These are phyloP conservation scores for Rubia yunnanensis DNA, from an alignment of 257 asterid genomes.

Conservation along the genomic window DNA sequence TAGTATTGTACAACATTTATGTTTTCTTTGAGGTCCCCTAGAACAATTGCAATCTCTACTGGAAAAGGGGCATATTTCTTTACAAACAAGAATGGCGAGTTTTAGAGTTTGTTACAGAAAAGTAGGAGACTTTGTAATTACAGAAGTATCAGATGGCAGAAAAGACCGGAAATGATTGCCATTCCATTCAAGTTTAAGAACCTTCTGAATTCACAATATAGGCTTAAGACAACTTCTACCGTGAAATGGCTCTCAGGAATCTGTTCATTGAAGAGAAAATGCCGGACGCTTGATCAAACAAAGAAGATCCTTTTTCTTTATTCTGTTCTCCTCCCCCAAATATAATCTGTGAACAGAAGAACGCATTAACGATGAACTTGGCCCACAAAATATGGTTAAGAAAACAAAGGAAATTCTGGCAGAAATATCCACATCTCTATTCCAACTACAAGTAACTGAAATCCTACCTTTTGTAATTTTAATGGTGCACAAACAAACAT, in stretches of 20 bases:
- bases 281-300: slow-evolving; percentile 75
- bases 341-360: slow-evolving; percentile 39
- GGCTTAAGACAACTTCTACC: slow-evolving; percentile 22
- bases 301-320: slow-evolving; percentile 43
- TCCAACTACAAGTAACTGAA: background rate
- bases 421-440: background rate
- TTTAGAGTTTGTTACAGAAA: background rate
- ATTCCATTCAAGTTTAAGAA: background rate
- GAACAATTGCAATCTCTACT: background rate
- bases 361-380: background rate
- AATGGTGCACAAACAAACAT: too few species aligned
- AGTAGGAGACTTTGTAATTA: background rate
- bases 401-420: background rate
- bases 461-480: background rate
- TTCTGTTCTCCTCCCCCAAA: slow-evolving; percentile 52
- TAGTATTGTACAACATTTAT: background rate
- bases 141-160: background rate
- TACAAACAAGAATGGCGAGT: background rate
- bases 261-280: slow-evolving; percentile 74
- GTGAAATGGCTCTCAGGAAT: slow-evolving; percentile 82
- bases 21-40: background rate
- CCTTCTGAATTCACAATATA: background rate
- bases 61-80: background rate
- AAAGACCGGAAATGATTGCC: background rate
- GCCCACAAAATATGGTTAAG: background rate